Conservation (phyloP, 495 filamentous ascomycete genomes). For the Cercophora scortea region DNA sequence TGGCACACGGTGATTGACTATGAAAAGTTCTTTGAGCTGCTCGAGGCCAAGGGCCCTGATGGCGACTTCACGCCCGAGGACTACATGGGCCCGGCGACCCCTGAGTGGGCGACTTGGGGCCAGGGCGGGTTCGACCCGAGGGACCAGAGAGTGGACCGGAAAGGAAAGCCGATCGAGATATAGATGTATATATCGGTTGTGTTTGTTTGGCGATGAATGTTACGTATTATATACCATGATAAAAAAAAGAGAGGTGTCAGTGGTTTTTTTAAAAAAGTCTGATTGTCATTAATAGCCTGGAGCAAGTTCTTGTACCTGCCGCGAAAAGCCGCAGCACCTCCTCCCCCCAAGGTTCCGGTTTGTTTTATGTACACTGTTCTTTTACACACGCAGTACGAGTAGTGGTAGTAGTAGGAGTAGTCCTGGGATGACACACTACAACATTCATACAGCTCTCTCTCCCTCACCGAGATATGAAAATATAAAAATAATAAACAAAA, state of each 20-base stretch:
- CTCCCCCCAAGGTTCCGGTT: background rate
- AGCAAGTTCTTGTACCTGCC: background rate
- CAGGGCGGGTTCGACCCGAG: slow-evolving; percentile 88
- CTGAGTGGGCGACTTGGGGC: slow-evolving; percentile 93
- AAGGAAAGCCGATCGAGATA: slow-evolving; percentile 48
- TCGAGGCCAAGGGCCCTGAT: slow-evolving; percentile 57
- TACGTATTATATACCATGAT: too few relatives aligned
- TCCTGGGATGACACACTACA: too few relatives aligned
- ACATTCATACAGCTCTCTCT: too few relatives aligned
- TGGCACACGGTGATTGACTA: slow-evolving; percentile 95
- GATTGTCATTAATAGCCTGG: too few relatives aligned
- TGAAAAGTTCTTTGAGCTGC: slow-evolving; percentile 74
- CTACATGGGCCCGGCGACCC: slow-evolving; percentile 74
- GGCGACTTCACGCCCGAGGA: slow-evolving; percentile 78
- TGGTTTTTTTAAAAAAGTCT: too few relatives aligned
- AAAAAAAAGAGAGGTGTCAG: background rate
- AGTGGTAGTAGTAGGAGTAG: too few relatives aligned
- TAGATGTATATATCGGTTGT: background rate
- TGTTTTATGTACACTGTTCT: background rate
- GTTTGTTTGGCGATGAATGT: background rate
- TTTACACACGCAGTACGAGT: background rate
- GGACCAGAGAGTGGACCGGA: slow-evolving; percentile 76
- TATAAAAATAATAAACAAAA: too few relatives aligned
- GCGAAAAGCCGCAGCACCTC: background rate
- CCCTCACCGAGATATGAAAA: too few relatives aligned